Evolutionary conservation across 352 stramenopile species (phyloP).

Genomic region (Pythium dissimile): DNA sequence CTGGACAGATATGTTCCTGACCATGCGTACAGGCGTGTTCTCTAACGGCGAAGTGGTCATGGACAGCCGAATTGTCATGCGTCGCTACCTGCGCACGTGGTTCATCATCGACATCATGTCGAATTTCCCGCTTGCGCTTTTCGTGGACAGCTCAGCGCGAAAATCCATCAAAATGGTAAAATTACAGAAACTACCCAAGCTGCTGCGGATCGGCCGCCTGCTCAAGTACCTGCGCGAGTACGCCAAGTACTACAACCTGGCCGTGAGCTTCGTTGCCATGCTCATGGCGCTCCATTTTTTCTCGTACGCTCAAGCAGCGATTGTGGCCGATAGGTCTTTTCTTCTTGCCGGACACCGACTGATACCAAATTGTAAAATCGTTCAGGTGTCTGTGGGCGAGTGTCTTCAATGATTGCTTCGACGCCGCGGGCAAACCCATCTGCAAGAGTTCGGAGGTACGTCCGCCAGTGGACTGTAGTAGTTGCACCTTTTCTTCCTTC

Average conservation of each 20-base stretch:
- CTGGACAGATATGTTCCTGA: conserved; percentile 67
- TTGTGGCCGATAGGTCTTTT: too few relatives aligned
- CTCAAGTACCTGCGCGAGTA: conserved; percentile 81
- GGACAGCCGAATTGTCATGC: conserved; percentile 52
- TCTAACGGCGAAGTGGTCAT: conserved; percentile 80
- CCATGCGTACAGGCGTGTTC: conserved; percentile 70
- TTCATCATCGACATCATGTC: conserved; percentile 83
- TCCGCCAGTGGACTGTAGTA: background rate
- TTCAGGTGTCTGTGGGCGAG: conserved; percentile 60
- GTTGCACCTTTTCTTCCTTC: background rate
- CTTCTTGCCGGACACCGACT: too few relatives aligned
- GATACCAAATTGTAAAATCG: too few relatives aligned
- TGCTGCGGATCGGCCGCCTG: conserved; percentile 66
- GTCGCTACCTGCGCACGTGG: conserved; percentile 74
- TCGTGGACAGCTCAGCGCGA: conserved; percentile 45
- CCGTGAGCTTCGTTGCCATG: conserved; percentile 62
- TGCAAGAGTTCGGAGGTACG: conserved; percentile 42
- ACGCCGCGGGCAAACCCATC: conserved; percentile 18
- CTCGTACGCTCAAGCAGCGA: too few relatives aligned
- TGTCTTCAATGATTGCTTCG: conserved; percentile 63
- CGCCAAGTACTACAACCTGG: conserved; percentile 83
- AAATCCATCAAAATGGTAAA: conserved; percentile 84
- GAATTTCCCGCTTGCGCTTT: conserved; percentile 76
- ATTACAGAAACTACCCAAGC: conserved; percentile 81
- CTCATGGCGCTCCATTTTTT: conserved; percentile 69